Evolutionary conservation across 108 stramenopile species (phyloP).

Genomic region (Conticribra guillardii): DNA sequence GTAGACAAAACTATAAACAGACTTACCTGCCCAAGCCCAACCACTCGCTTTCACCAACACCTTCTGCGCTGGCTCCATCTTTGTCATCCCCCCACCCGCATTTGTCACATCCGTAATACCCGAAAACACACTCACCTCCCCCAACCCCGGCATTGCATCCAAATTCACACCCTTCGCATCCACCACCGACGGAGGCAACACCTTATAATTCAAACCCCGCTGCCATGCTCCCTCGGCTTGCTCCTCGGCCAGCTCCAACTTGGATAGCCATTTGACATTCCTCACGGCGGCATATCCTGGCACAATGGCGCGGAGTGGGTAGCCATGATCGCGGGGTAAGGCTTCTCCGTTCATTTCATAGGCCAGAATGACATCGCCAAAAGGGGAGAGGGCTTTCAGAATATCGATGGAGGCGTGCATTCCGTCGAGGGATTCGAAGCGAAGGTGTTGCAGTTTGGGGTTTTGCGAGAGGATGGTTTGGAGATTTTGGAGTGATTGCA

Average conservation of each 20-base stretch:
- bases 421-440: conserved; percentile 85
- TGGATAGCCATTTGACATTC: conserved; percentile 84
- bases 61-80: conserved; percentile 61
- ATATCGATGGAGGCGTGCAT: conserved; percentile 85
- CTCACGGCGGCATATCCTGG: conserved; percentile 93
- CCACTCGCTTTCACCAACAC: conserved; percentile 67
- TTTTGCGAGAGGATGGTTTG: conserved; percentile 31
- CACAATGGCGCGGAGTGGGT: conserved; percentile 92
- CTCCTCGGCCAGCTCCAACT: conserved; percentile 61
- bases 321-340: conserved; percentile 95
- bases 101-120: conserved; percentile 71
- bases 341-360: conserved; percentile 97
- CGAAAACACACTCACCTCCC: conserved; percentile 74
- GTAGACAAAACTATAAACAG: too few species aligned
- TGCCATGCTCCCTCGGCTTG: conserved; percentile 86
- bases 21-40: conserved; percentile 86
- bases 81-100: conserved; percentile 15
- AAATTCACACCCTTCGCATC: conserved; percentile 73
- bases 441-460: conserved; percentile 65
- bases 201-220: conserved; percentile 87
- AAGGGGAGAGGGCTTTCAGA: conserved; percentile 83
- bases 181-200: conserved; percentile 74
- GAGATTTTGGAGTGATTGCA: conserved; percentile 34
- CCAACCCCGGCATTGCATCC: conserved; percentile 74
- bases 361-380: conserved; percentile 93